A percentile compares a stretch with the other conserved stretches of the same genome.
These are phyloP conservation scores for Nakazawaea laoshanensis DNA, from an alignment of 805 yeast species.

Conservation along the genomic window DNA sequence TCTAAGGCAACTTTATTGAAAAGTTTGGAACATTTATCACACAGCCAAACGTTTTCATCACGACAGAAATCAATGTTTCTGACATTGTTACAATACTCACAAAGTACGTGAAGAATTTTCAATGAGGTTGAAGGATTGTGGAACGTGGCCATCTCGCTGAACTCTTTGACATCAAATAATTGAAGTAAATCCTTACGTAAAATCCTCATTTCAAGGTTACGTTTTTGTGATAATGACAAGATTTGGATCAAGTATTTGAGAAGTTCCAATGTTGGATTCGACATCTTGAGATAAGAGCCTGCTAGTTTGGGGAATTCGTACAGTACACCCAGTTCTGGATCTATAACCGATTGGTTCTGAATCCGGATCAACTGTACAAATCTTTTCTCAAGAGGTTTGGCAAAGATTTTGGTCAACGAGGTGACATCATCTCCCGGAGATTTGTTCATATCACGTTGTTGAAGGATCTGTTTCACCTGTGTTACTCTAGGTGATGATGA, in stretches of 20 bases:
- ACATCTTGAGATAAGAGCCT: constrained; percentile 53
- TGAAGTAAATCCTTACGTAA: constrained; percentile 67
- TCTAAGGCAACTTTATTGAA: constrained; percentile 68
- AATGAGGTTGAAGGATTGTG: constrained; percentile 68
- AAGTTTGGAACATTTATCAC: constrained; percentile 56
- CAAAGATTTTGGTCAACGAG: constrained; percentile 31
- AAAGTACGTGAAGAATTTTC: constrained; percentile 56
- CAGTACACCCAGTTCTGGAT: constrained; percentile 52
- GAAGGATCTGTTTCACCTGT: constrained; percentile 50
- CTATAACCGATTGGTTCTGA: constrained; percentile 66
- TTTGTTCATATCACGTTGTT: constrained; percentile 26
- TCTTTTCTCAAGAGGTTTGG: constrained; percentile 59
- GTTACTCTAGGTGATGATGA: constrained; percentile 45
- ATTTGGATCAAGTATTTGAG: constrained; percentile 71
- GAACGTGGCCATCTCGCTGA: constrained; percentile 67
- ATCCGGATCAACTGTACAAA: constrained; percentile 54
- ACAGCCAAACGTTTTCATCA: constrained; percentile 54
- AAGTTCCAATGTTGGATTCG: constrained; percentile 72
- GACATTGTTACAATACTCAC: constrained; percentile 70
- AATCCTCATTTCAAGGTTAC: constrained; percentile 65
- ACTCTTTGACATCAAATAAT: constrained; percentile 76
- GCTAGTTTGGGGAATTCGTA: constrained; percentile 72
- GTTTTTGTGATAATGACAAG: constrained; percentile 52
- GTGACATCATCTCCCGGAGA: constrained; percentile 11
- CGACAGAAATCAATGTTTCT: constrained; percentile 79